Conservation (phyloP, 108 stramenopile genomes). For the Cyclotella baltica region DNA sequence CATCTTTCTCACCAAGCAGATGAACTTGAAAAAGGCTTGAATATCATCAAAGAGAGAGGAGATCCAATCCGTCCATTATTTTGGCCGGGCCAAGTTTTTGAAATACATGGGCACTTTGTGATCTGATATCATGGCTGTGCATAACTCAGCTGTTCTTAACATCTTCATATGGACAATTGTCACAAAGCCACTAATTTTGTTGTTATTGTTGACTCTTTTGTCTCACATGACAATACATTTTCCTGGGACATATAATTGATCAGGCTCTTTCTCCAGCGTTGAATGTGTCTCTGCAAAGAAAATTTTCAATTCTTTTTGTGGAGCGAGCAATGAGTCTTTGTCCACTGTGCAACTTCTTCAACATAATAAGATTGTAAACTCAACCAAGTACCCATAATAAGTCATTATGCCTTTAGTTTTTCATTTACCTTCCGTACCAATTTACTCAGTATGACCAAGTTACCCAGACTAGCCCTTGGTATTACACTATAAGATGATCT, state of each 20-base stretch:
- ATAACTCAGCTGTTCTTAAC: neutral
- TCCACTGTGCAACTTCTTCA: conserved; percentile 35
- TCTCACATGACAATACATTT: conserved; percentile 51
- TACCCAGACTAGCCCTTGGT: conserved; percentile 52
- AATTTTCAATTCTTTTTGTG: conserved; percentile 30
- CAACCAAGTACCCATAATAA: conserved; percentile 26
- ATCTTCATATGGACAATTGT: neutral
- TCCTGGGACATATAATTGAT: conserved; percentile 62
- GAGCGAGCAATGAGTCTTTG: conserved; percentile 43
- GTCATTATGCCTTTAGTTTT: conserved; percentile 40
- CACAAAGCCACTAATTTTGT: neutral
- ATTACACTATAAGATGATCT: too few relatives aligned
- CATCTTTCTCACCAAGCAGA: too few relatives aligned
- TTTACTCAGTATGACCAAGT: conserved; percentile 37
- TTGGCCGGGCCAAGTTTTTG: too few relatives aligned
- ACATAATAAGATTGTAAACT: conserved; percentile 25
- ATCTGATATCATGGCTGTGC: neutral
- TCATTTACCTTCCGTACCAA: conserved; percentile 44
- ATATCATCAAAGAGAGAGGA: too few relatives aligned
- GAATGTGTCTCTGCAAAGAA: conserved; percentile 19
- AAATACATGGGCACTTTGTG: neutral
- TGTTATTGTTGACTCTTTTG: conserved; percentile 33
- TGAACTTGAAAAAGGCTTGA: too few relatives aligned
- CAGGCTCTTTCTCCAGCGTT: conserved; percentile 36
- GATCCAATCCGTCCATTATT: too few relatives aligned